Base-by-base conservation (phyloP, 805 yeast species). In the Lipomyces japonicus region DNA sequence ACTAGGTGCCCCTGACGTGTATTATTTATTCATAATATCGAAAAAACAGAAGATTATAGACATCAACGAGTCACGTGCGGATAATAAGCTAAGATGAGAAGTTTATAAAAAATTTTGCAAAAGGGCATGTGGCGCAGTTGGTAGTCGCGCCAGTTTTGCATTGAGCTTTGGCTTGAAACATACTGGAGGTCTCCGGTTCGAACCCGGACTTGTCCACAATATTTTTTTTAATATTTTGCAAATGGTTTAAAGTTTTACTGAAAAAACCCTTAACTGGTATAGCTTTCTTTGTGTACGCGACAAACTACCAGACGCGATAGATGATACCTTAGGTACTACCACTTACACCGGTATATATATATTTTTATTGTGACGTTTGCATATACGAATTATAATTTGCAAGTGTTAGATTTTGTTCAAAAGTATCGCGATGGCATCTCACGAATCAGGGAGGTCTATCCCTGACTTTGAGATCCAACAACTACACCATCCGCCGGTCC, bases 101-200 rank as follows among this genome's bases (percentile, higher is more conserved):
- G n/a, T n/a, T n/a, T n/a, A n/a, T n/a, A n/a, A n/a, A 3, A n/a
- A 34, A 21, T 19, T 23, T 6, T 23, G 2, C 16, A 24, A 16
- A 34, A 38, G 61, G 61, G 61, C 61, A 57, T 57, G 61, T 57
- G 61, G 61, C 61, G 61, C 61, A 57, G 61, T 57, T 56, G 61
- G 61, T 57, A 57, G 61, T 55, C 61, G 61, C 61, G 61, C 59
- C 57, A 57, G 59, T 55, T 57, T 57, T 57, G 61, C 61, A 57
- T 44, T 18, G 18, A 19, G 35, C 32, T 5, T 23, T 24, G 49
- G 25, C 28, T 16, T 1, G 39, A 24, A 25, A 48, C 7, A 14
- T 48, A 51, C 57, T 57, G 55, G 60, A 57, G 61, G 61, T 55
- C 61, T 57, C 60, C 61, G 61, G 61, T 57, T 57, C 61, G 53